Evolutionary conservation across 129 eudicot genomes (phyloP).

Genomic region (Arctium minus): DNA sequence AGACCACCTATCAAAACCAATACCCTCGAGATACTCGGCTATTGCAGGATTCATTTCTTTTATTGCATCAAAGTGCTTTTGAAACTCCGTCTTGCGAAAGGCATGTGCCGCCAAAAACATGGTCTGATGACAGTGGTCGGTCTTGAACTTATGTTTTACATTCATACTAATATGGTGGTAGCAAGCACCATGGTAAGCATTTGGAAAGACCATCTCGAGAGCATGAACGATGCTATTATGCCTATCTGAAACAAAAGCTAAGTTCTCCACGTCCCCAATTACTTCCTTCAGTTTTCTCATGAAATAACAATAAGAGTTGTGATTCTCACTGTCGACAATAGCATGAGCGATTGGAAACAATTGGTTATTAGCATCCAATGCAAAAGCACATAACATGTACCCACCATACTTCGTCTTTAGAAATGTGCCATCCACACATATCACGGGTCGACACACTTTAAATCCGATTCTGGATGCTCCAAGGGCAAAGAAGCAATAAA

Average conservation of each 20-base stretch:
- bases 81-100: background rate
- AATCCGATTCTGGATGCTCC: constrained; percentile 19
- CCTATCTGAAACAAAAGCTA: background rate
- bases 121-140: background rate
- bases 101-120: background rate
- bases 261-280: background rate
- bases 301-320: background rate
- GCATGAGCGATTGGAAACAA: constrained; percentile 30
- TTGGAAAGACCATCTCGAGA: background rate
- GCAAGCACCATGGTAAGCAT: background rate
- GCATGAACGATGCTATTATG: background rate
- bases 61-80: background rate
- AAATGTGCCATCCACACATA: constrained; percentile 20
- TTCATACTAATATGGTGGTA: background rate
- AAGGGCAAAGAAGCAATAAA: constrained; percentile 13
- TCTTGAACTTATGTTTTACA: background rate
- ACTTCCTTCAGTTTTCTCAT: background rate
- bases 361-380: constrained; percentile 15
- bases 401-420: constrained; percentile 18
- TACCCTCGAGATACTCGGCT: background rate
- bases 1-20: background rate
- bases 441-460: constrained; percentile 10
- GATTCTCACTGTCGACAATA: constrained; percentile 11
- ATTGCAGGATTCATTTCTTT: background rate
- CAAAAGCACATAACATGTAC: constrained; percentile 2